These are phyloP conservation scores for Fonsecaea nubica DNA, from an alignment of 2,329 filamentous ascomycete genomes.

Conservation along the genomic window DNA sequence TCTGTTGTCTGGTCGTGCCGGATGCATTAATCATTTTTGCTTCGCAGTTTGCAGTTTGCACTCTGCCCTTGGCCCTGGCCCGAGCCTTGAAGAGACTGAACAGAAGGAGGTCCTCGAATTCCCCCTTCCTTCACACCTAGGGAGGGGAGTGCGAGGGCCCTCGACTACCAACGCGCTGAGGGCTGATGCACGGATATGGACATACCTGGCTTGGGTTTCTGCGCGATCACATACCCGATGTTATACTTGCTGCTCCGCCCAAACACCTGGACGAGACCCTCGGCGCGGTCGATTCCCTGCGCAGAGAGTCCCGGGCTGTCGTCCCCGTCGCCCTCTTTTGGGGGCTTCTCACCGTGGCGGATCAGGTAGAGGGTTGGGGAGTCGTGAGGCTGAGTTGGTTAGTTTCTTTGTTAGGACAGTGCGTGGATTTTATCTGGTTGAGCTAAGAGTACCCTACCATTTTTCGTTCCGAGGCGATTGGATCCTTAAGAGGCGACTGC, in stretches of 20 bases:
- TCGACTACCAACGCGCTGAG: too few species aligned
- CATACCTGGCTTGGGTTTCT: slow-evolving; percentile 55
- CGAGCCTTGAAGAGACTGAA: neutral
- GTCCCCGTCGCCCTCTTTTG: slow-evolving; percentile 53
- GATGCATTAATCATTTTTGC: neutral
- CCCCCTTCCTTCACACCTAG: too few species aligned
- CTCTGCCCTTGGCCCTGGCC: too few species aligned
- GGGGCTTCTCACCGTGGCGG: slow-evolving; percentile 69
- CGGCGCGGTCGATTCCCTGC: slow-evolving; percentile 62
- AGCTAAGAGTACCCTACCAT: too few species aligned
- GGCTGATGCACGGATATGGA: neutral
- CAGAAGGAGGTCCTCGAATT: too few species aligned
- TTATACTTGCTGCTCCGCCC: slow-evolving; percentile 59
- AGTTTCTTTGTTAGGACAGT: too few species aligned
- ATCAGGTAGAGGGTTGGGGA: slow-evolving; percentile 65
- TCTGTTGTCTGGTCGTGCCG: slow-evolving; percentile 51
- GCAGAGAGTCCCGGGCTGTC: slow-evolving; percentile 49
- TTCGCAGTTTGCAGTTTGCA: too few species aligned
- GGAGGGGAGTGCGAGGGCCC: too few species aligned
- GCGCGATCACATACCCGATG: slow-evolving; percentile 65
- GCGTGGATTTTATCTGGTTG: too few species aligned
- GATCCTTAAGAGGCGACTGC: too few species aligned
- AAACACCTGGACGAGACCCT: slow-evolving; percentile 66
- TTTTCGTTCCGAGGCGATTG: too few species aligned
- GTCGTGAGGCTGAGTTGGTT: neutral